Evolutionary conservation across 1,284 basidiomycete species (phyloP).

Genomic region (Tilletia setariae): DNA sequence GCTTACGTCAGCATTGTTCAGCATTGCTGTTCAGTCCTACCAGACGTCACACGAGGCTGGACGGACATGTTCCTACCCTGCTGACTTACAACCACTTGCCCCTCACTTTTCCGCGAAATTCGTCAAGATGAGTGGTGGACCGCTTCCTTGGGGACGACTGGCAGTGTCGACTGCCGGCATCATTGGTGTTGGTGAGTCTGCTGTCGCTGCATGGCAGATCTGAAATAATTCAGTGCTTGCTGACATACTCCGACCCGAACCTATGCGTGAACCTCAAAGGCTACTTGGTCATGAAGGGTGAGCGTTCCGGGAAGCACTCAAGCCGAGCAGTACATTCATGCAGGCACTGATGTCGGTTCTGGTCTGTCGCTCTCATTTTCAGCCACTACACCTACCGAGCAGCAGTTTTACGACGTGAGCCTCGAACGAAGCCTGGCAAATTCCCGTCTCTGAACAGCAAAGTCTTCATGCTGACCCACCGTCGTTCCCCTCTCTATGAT

Average conservation of each 20-base stretch:
- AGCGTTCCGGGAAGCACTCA: background rate
- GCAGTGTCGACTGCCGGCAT: background rate
- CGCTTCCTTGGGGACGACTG: conserved; percentile 4
- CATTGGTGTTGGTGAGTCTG: conserved; percentile 7
- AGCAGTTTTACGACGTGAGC: conserved; percentile 47
- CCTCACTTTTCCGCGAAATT: no score
- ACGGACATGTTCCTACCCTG: no score
- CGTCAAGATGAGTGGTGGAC: conserved; percentile 5
- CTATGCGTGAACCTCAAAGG: conserved; percentile 22
- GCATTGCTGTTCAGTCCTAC: no score
- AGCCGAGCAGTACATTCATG: no score
- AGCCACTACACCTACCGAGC: conserved; percentile 45
- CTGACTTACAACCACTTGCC: no score
- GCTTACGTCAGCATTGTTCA: no score
- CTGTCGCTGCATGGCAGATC: background rate
- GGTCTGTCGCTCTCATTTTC: background rate
- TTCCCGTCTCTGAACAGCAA: background rate
- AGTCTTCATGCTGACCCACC: conserved; percentile 1
- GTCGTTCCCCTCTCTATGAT: background rate
- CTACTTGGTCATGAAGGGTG: conserved; percentile 47
- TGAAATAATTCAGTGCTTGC: background rate
- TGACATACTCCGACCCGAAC: background rate
- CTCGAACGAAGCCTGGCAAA: background rate
- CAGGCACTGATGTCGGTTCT: background rate
- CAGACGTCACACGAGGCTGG: no score